Conservation (phyloP, 176 grass and related monocot species). For the Aegilops sharonensis region DNA sequence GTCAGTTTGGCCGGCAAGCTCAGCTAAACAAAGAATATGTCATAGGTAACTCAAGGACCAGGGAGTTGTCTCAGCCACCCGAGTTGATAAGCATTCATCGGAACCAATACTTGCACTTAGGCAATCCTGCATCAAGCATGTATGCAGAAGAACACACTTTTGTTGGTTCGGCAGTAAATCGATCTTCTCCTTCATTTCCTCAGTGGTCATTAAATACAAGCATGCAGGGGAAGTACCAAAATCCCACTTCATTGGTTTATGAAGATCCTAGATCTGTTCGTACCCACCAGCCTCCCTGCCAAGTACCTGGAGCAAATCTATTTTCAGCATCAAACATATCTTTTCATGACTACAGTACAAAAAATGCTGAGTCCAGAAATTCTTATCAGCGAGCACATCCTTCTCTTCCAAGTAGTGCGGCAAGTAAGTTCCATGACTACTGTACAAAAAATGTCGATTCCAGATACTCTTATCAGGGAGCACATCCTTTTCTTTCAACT, state of each 20-base stretch:
- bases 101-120: constrained; percentile 32
- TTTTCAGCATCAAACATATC: constrained; percentile 35
- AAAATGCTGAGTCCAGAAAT: constrained; percentile 36
- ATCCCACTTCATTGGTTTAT: constrained; percentile 33
- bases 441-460: constrained; percentile 12
- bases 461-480: constrained; percentile 35
- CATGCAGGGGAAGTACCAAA: constrained; percentile 39
- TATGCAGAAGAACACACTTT: constrained; percentile 23
- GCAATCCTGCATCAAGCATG: constrained; percentile 29
- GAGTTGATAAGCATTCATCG: constrained; percentile 13
- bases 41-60: constrained; percentile 18
- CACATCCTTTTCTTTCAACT: constrained; percentile 30
- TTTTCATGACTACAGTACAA: constrained; percentile 28
- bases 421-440: constrained; percentile 41
- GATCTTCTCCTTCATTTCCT: constrained; percentile 38
- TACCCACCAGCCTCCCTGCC: constrained; percentile 27
- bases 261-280: constrained; percentile 36
- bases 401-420: constrained; percentile 30
- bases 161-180: constrained; percentile 37
- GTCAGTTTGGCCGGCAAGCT: constrained; percentile 37
- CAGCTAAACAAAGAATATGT: constrained; percentile 27
- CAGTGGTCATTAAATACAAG: constrained; percentile 30
- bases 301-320: constrained; percentile 22
- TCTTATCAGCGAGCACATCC: constrained; percentile 23
- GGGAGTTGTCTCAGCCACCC: constrained; percentile 22